phyloP scores from a whole-genome alignment of 768 basidiomycete genomes.

The Tubosaeta sp. region DNA sequence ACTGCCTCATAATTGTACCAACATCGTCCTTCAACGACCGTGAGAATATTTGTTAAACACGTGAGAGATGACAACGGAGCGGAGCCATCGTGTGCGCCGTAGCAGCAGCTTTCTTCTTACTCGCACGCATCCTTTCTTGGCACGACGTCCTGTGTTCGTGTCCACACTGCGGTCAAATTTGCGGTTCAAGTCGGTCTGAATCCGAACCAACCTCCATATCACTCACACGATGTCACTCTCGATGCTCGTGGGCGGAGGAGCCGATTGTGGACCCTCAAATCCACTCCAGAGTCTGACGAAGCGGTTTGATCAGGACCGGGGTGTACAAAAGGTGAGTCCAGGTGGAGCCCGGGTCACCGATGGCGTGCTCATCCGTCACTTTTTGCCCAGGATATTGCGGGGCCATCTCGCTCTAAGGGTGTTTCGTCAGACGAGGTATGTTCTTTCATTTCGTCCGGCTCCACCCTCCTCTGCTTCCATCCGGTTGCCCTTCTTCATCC shows the following conservation, averaged over 20 bases:
- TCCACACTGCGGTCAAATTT: neutral
- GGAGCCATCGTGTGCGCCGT: neutral
- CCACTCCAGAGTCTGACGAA: constrained; percentile 78
- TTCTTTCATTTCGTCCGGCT: constrained; percentile 9
- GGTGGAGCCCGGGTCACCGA: constrained; percentile 7
- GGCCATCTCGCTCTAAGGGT: constrained; percentile 38
- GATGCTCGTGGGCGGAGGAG: constrained; percentile 58
- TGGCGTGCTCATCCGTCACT: too few relatives aligned
- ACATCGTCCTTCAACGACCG: neutral
- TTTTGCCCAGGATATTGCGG: constrained; percentile 61
- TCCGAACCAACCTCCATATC: too few relatives aligned
- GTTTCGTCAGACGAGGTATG: constrained; percentile 57
- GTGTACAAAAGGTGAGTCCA: constrained; percentile 63
- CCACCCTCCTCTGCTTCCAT: constrained; percentile 10
- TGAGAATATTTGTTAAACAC: constrained; percentile 6
- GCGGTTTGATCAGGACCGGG: constrained; percentile 73
- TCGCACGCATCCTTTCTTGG: neutral
- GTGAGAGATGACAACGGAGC: constrained; percentile 13
- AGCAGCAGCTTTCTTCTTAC: neutral
- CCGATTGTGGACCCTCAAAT: constrained; percentile 86
- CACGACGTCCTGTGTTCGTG: neutral
- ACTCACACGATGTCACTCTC: constrained; percentile 65
- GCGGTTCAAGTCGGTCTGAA: neutral
- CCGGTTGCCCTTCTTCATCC: neutral
- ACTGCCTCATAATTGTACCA: constrained; percentile 25